Percentiles rank a stretch among this genome's conserved stretches.
These are phyloP conservation scores for Sclerotinia sclerotiorum DNA, from an alignment of 2,329 filamentous ascomycete species.

Conservation along the genomic window DNA sequence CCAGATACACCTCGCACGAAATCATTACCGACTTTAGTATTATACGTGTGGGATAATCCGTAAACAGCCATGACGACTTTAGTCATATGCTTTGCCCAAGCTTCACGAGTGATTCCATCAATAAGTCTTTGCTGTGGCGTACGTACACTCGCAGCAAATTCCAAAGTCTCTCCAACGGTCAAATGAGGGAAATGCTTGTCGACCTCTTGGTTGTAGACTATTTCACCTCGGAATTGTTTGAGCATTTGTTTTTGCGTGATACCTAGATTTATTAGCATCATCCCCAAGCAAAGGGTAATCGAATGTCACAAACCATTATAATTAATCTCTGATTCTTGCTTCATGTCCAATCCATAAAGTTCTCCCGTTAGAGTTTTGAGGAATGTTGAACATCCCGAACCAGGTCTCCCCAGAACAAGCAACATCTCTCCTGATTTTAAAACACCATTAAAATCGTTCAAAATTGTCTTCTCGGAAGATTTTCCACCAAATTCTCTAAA, in stretches of 20 bases:
- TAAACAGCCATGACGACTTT: slow-evolving; percentile 68
- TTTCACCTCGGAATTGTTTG: slow-evolving; percentile 62
- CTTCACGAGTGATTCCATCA: slow-evolving; percentile 56
- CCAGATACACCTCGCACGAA: slow-evolving; percentile 69
- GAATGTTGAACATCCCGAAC: slow-evolving; percentile 63
- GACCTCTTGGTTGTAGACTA: slow-evolving; percentile 73
- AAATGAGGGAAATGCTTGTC: slow-evolving; percentile 76
- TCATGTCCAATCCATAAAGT: slow-evolving; percentile 56
- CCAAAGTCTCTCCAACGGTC: slow-evolving; percentile 71
- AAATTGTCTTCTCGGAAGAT: slow-evolving; percentile 56
- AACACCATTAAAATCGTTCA: slow-evolving; percentile 63
- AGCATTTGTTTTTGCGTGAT: slow-evolving; percentile 51
- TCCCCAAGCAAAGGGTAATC: slow-evolving; percentile 50
- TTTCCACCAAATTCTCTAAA: slow-evolving; percentile 56
- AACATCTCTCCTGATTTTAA: slow-evolving; percentile 65
- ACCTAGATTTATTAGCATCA: slow-evolving; percentile 46
- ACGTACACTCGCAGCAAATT: slow-evolving; percentile 68
- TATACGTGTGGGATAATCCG: slow-evolving; percentile 68
- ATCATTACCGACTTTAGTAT: slow-evolving; percentile 75
- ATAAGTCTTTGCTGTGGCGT: slow-evolving; percentile 60
- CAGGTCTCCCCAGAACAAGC: slow-evolving; percentile 66
- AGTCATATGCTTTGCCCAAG: slow-evolving; percentile 46
- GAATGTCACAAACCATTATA: slow-evolving; percentile 64
- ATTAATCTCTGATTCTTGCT: slow-evolving; percentile 53
- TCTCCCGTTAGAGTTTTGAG: slow-evolving; percentile 61